Evolutionary conservation across 805 yeast genomes (phyloP), one percentile per base, ranked within the genome.

Genomic region (Ascoidea asiatica): DNA sequence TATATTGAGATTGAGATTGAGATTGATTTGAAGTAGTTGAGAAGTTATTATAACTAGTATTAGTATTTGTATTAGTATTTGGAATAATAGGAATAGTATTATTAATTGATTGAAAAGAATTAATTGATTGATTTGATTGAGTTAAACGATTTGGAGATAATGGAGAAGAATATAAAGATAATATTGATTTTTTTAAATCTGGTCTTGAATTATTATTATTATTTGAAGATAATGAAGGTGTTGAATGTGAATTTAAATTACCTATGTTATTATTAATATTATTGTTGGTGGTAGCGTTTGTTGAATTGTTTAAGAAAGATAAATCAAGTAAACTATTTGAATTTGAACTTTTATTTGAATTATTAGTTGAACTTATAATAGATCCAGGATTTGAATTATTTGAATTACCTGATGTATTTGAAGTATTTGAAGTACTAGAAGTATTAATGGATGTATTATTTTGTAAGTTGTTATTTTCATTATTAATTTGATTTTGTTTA

Each of bases 141-240:
- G 46, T 45, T 22, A 43, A 43, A 39, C 19, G 39, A 29, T 44
- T 38, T 5, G 71, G 21, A 11, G 45, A 11, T 15, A 29, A 62
- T 19, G 81, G 83, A 2, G 84, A 73, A 1, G 94, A 76, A 60
- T 92, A 92, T 44, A 92, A 70, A 20, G 97, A 87, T 47, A 92
- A 64, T 48, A 92, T 92, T 1, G 96, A 86, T 63, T 86, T 86
- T 58, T 92, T 92, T 60, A 92, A 70, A 56, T 90, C 97, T 3
- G 92, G 90, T 56, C 95, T 72, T 33, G 35, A 29, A 15, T 29
- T 29, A 29, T 29, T 29, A 29, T 29, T 29, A 29, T 29, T 29
- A 29, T 29, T 29, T 11, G 8, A 11, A 46, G 15, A 51, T n/a
- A n/a, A n/a, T n/a, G n/a, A 44, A 7, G 54, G 42, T 36, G 59